Evolutionary conservation across 169 alveolate species (phyloP).

Genomic region (Eimeria falciformis): DNA sequence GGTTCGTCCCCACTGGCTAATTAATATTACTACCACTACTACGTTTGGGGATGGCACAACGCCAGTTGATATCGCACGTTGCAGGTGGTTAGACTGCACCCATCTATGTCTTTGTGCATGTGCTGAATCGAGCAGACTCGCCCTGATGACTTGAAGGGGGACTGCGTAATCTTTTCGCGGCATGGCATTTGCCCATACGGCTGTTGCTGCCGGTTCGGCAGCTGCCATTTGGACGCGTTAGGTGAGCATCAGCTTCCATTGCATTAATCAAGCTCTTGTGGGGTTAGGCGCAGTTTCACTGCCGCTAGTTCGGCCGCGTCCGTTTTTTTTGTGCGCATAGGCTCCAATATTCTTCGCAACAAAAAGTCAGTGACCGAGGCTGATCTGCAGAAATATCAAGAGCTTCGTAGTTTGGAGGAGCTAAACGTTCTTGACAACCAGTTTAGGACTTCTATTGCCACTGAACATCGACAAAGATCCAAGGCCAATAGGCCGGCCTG

Average conservation of each 20-base stretch:
- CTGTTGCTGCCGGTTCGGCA: slow-evolving; percentile 68
- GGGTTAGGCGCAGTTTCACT: too few relatives aligned
- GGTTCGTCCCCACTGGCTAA: not conserved
- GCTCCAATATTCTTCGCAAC: not conserved
- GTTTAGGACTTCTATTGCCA: not conserved
- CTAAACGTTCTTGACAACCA: not conserved
- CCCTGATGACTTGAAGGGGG: slow-evolving; percentile 36
- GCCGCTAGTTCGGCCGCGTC: too few relatives aligned
- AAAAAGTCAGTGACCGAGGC: slow-evolving; percentile 15
- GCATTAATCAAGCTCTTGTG: too few relatives aligned
- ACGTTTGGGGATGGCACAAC: not conserved
- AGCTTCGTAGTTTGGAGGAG: slow-evolving; percentile 8
- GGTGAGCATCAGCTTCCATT: slow-evolving; percentile 14
- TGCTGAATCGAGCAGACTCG: not conserved
- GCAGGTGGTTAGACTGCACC: too few relatives aligned
- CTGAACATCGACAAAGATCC: not conserved
- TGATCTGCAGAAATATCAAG: slow-evolving; percentile 42
- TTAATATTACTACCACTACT: too few relatives aligned
- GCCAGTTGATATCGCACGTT: not conserved
- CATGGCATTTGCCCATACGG: slow-evolving; percentile 70
- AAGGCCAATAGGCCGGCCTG: not conserved
- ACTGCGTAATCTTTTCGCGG: slow-evolving; percentile 39
- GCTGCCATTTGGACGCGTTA: slow-evolving; percentile 44
- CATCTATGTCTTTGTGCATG: too few relatives aligned
- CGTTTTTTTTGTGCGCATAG: not conserved